Evolutionary conservation across 495 filamentous ascomycete genomes (phyloP), one percentile per base, ranked within the genome.

Genomic region (Aspergillus cavernicola): DNA sequence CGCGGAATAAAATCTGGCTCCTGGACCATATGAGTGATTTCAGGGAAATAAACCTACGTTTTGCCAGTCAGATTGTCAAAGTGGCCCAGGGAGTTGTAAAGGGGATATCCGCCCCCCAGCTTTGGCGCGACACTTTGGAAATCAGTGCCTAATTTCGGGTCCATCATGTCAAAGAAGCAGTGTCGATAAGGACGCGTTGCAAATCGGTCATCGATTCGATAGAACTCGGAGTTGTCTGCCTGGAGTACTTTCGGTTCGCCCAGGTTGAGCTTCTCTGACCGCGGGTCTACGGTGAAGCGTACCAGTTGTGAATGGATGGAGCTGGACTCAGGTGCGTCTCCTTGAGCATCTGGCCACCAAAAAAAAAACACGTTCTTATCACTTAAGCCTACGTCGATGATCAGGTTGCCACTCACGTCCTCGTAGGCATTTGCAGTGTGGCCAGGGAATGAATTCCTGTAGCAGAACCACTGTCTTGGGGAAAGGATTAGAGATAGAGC

Each of bases 321-420:
- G 59, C 59, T 9, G 60, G 64, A 31, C 16, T 38, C 43, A 50
- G 56, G 23, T 33, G 62, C n/a, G 54, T 64, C 37, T 22, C 58
- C 29, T 37, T 65, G 54, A 15, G 73, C 68, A 8, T 76, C 77
- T 2, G 79, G 79, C 60, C 78, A 82, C 64, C 70, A 82, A 65
- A 75, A 81, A 65, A 75, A 81, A 63, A 82, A 82, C 13, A 80
- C 77, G 56, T 82, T 80, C 15, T 75, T 74, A 45, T 79, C 73
- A 2, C 77, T 76, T 0, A 83, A 69, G n/a, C 77, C 78, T 4
- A 83, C 65, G 58, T 83, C 79, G 54, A 77, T 67, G 9, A 77
- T 61, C 6, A 83, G 66, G 10, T 77, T 57, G 4, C 80, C 78
- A 4, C 71, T 55, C 3, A 66, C 66, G 24, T 77, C 65, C 59